A percentile compares a stretch with the other conserved stretches of the same genome.
These are phyloP conservation scores for Penicillium vulpinum DNA, from an alignment of 2,329 filamentous ascomycete species.

Conservation along the genomic window DNA sequence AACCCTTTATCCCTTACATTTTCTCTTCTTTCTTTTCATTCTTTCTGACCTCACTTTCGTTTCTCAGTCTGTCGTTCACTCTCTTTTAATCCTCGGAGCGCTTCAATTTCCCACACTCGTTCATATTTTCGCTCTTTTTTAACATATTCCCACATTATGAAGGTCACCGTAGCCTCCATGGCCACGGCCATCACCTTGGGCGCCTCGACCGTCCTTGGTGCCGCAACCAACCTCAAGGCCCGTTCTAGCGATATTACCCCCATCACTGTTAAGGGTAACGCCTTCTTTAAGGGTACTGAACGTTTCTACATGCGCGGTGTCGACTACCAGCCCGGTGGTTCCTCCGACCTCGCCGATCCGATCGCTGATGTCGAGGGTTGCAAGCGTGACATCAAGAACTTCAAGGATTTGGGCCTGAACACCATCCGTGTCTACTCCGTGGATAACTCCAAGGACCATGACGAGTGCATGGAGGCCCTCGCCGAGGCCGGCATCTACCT, in stretches of 20 bases:
- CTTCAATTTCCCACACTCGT: conserved; percentile 17
- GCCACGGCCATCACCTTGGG: conserved; percentile 50
- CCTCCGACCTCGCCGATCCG: conserved; percentile 67
- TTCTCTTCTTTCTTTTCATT: conserved; percentile 24
- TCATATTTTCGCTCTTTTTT: conserved; percentile 11
- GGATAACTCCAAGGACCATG: conserved; percentile 80
- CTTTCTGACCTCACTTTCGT: conserved; percentile 14
- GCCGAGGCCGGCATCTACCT: conserved; percentile 88
- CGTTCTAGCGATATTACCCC: conserved; percentile 51
- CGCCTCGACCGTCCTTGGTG: conserved; percentile 49
- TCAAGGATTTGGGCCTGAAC: conserved; percentile 85
- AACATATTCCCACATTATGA: conserved; percentile 48
- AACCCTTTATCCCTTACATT: conserved; percentile 19
- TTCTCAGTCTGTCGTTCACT: conserved; percentile 24
- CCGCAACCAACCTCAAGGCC: conserved; percentile 37
- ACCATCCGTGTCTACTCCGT: conserved; percentile 90
- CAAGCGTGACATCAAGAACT: conserved; percentile 75
- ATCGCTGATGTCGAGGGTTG: conserved; percentile 70
- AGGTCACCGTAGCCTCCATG: conserved; percentile 50
- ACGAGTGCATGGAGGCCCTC: conserved; percentile 79
- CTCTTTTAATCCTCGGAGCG: conserved; percentile 13
- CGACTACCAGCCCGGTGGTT: conserved; percentile 68
- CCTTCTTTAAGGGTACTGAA: conserved; percentile 63
- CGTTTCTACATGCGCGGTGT: conserved; percentile 57
- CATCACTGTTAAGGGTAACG: conserved; percentile 64